Evolutionary conservation across 1,139 yeast species (phyloP).

Genomic region (Sugiyamaella pinicola): DNA sequence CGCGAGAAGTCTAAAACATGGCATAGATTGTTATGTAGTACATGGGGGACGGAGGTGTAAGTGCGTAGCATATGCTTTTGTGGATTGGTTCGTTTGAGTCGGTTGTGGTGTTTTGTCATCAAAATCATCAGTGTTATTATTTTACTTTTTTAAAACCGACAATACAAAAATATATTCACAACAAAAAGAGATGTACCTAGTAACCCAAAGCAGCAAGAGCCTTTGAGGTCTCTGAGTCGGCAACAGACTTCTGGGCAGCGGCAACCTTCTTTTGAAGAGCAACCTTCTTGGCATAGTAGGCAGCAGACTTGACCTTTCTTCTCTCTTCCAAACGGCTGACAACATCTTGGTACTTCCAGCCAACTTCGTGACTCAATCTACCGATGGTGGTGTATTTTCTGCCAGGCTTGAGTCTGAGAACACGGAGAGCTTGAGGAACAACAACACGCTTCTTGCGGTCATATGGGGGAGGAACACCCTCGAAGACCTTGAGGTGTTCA

Average conservation of each 20-base stretch:
- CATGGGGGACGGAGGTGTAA: conserved; percentile 9
- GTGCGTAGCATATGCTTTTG: neutral
- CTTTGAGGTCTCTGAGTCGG: conserved; percentile 71
- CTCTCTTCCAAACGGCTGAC: conserved; percentile 98
- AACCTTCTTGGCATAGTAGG: conserved; percentile 98
- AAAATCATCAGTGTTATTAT: conserved; percentile 18
- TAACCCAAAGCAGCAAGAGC: conserved; percentile 81
- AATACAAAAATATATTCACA: conserved; percentile 18
- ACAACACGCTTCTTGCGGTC: conserved; percentile 99
- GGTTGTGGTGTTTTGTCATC: conserved; percentile 1
- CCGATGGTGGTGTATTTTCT: conserved; percentile 99
- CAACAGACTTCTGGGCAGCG: conserved; percentile 80
- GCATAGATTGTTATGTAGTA: conserved; percentile 6
- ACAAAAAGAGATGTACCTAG: conserved; percentile 44
- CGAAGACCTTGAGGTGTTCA: conserved; percentile 98
- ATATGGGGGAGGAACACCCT: conserved; percentile 99
- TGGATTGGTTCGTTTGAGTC: neutral
- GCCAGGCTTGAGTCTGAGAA: conserved; percentile 98
- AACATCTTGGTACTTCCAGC: conserved; percentile 99
- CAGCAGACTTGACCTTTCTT: conserved; percentile 99
- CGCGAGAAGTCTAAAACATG: conserved; percentile 1
- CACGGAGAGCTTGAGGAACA: conserved; percentile 99
- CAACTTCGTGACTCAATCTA: conserved; percentile 94
- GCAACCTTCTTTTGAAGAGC: conserved; percentile 91
- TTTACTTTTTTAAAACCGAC: conserved; percentile 19